Evolutionary conservation across 257 asterid genomes (phyloP).

Genomic region (Solanum boliviense): DNA sequence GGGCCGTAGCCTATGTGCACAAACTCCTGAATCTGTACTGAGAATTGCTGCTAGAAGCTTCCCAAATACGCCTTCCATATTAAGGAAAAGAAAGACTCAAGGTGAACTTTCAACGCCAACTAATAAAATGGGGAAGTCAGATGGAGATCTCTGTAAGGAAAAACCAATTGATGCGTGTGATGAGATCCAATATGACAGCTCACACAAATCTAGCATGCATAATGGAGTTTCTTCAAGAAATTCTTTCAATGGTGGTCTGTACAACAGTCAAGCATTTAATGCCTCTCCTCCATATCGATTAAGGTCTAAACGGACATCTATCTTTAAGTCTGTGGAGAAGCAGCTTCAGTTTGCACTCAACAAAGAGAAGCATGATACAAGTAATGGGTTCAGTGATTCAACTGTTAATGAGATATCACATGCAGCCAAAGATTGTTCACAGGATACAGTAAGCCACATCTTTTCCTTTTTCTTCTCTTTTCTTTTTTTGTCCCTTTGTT

Average conservation of each 20-base stretch:
- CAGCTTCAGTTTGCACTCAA: slow-evolving; percentile 62
- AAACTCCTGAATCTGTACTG: slow-evolving; percentile 76
- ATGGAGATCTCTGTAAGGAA: slow-evolving; percentile 11
- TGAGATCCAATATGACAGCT: slow-evolving; percentile 11
- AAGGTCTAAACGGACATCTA: slow-evolving; percentile 57
- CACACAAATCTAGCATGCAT: slow-evolving; percentile 25
- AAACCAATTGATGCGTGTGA: slow-evolving; percentile 15
- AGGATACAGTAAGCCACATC: slow-evolving; percentile 22
- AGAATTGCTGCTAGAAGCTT: slow-evolving; percentile 77
- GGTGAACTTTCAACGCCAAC: slow-evolving; percentile 10
- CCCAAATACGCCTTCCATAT: slow-evolving; percentile 79
- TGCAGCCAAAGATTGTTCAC: slow-evolving; percentile 35
- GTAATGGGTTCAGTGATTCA: slow-evolving; percentile 25
- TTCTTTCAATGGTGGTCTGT: slow-evolving; percentile 21
- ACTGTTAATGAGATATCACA: slow-evolving; percentile 29
- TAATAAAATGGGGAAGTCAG: slow-evolving; percentile 12
- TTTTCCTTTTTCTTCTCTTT: background rate
- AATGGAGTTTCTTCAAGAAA: slow-evolving; percentile 16
- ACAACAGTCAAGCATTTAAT: slow-evolving; percentile 37
- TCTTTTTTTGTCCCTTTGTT: background rate
- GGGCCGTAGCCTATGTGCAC: slow-evolving; percentile 25
- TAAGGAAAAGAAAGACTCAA: slow-evolving; percentile 60
- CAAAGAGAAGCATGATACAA: slow-evolving; percentile 22
- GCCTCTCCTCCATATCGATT: slow-evolving; percentile 87
- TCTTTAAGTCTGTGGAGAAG: slow-evolving; percentile 73